These are phyloP conservation scores for Epichloe gansuensis DNA, from an alignment of 2,329 filamentous ascomycete species.

Conservation along the genomic window DNA sequence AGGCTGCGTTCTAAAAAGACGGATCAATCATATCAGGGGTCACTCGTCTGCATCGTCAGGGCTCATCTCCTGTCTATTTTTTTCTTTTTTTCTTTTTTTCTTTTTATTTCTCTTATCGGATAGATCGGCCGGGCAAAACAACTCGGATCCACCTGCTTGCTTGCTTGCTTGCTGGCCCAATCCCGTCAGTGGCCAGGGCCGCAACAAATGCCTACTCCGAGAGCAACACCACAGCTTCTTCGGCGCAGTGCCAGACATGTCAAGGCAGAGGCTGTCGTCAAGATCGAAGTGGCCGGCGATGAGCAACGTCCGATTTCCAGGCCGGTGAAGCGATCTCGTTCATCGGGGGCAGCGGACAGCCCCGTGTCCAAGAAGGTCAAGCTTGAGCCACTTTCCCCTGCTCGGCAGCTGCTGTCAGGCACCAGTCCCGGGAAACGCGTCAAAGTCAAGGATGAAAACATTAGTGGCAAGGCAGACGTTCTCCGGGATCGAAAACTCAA, in stretches of 20 bases:
- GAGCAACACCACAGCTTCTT: background rate
- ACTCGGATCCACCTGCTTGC: too few species aligned
- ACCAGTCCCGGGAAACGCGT: background rate
- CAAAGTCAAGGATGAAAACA: background rate
- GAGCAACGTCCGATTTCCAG: background rate
- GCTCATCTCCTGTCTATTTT: too few species aligned
- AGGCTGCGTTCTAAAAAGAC: too few species aligned
- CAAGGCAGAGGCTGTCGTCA: background rate
- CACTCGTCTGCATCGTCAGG: too few species aligned
- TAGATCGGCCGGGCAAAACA: too few species aligned
- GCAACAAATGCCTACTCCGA: background rate
- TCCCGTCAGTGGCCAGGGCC: background rate
- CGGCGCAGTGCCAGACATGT: constrained; percentile 4
- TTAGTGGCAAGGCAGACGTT: constrained; percentile 8
- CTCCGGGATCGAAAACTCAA: constrained; percentile 32
- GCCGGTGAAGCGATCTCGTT: constrained; percentile 7
- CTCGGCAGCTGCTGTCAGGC: background rate
- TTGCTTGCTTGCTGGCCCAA: background rate
- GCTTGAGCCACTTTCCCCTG: background rate
- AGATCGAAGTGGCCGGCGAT: background rate
- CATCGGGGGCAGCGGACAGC: constrained; percentile 15
- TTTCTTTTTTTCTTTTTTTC: too few species aligned
- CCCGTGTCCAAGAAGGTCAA: constrained; percentile 5
- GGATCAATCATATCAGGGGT: too few species aligned
- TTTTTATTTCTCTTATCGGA: background rate